Evolutionary conservation across 768 basidiomycete genomes (phyloP), one percentile per base, ranked within the genome.

Genomic region (Galerina marginata): DNA sequence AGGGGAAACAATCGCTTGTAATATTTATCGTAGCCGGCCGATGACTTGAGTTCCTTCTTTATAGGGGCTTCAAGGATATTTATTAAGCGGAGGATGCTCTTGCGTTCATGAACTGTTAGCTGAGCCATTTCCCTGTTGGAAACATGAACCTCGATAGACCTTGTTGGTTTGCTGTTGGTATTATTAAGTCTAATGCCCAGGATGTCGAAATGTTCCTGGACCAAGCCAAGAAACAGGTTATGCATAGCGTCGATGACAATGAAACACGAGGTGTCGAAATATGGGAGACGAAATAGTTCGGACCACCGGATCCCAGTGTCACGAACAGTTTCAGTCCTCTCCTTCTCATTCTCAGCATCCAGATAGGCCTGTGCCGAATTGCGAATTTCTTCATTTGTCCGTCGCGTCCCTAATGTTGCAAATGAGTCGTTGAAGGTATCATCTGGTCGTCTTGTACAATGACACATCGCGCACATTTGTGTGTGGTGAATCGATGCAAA

Each of bases 241-340:
- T 82, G 80, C 78, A 80, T 80, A 1, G 74, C 51, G 56, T 82
- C 78, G 9, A 79, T 61, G 2, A 77, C 62, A 6, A 71, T 52
- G 20, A 65, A 72, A 2, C 14, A 29, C 2, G 68, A 63, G 7
- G 71, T 70, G 45, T 77, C 63, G 69, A 73, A 79, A 63, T 79
- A 79, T 0, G 74, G 72, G 6, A 80, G 67, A 16, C 54, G 54
- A 6, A 58, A 51, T 15, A 67, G 59, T 50, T 67, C 66, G 2
- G 66, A 65, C 55, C 69, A 80, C 0, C 72, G 54, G 1, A 77
- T 48, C 0, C 77, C 73, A 39, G 61, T 62, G 23, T 44, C 40
- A 7, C 69, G 62, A 51, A 66, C 66, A 3, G 67, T 56, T 12
- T 29, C 40, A 3, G 55, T 36, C 14, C 60, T 50, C 15, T 59